These are phyloP conservation scores for Hypoxylon sp. DNA, from an alignment of 2,329 filamentous ascomycete genomes.

Conservation along the genomic window DNA sequence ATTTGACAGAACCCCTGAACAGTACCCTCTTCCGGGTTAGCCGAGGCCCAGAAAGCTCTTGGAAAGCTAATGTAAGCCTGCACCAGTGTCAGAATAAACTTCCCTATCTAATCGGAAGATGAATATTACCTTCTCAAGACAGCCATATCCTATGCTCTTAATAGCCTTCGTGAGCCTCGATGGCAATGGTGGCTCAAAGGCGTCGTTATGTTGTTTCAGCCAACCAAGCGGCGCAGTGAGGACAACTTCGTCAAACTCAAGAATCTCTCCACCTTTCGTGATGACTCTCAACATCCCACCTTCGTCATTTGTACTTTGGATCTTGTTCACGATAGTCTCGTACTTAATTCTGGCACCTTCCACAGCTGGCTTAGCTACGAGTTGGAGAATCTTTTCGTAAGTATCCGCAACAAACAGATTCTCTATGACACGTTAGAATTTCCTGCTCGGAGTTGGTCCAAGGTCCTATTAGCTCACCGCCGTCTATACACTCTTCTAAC, in stretches of 20 bases:
- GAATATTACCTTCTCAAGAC: conserved; percentile 74
- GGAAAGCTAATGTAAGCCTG: conserved; percentile 78
- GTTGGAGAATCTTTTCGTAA: conserved; percentile 71
- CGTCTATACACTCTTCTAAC: conserved; percentile 84
- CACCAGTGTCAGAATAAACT: conserved; percentile 38
- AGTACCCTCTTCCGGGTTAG: conserved; percentile 59
- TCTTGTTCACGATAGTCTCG: conserved; percentile 63
- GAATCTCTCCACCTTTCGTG: conserved; percentile 60
- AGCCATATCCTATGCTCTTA: conserved; percentile 76
- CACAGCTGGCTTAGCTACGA: conserved; percentile 70
- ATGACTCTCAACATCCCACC: conserved; percentile 61
- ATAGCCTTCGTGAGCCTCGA: conserved; percentile 72
- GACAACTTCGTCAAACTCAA: conserved; percentile 77
- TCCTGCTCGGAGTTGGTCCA: conserved; percentile 7
- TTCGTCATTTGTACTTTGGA: conserved; percentile 56
- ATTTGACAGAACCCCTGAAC: conserved; percentile 82
- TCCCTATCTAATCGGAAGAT: not conserved
- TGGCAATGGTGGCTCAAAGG: conserved; percentile 74
- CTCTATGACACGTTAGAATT: conserved; percentile 57
- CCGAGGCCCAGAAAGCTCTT: conserved; percentile 77
- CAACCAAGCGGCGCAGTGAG: conserved; percentile 79
- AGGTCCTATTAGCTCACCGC: conserved; percentile 63
- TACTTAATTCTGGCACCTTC: conserved; percentile 69
- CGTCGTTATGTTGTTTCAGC: conserved; percentile 71
- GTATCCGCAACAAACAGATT: conserved; percentile 74